phyloP scores from a whole-genome alignment of 2,329 filamentous ascomycete species.

The Lecanicillium sp. region DNA sequence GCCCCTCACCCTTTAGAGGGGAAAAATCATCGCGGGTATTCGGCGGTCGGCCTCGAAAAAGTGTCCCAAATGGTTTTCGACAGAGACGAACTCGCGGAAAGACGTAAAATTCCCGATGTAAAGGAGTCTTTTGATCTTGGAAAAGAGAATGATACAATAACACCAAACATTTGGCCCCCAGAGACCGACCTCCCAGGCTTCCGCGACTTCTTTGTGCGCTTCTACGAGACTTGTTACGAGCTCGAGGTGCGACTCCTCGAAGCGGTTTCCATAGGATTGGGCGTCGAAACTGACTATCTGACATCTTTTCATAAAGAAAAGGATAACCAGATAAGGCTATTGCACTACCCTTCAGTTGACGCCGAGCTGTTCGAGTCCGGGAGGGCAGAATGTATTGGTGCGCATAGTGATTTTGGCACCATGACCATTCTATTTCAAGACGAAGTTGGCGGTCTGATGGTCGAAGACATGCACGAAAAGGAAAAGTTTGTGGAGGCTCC shows the following conservation, averaged over 20 bases:
- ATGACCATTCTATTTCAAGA: slow-evolving; percentile 21
- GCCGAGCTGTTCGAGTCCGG: slow-evolving; percentile 19
- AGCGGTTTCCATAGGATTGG: slow-evolving; percentile 67
- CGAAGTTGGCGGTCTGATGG: slow-evolving; percentile 33
- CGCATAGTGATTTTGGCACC: slow-evolving; percentile 25
- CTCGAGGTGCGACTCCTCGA: slow-evolving; percentile 68
- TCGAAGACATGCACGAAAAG: slow-evolving; percentile 27
- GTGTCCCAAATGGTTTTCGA: slow-evolving; percentile 23
- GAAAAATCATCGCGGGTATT: slow-evolving; percentile 28
- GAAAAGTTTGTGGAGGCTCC: slow-evolving; percentile 17
- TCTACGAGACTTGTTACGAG: slow-evolving; percentile 61
- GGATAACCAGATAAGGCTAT: slow-evolving; percentile 51
- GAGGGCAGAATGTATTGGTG: slow-evolving; percentile 18
- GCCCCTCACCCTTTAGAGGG: slow-evolving; percentile 22
- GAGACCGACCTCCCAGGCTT: slow-evolving; percentile 17
- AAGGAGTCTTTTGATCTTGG: slow-evolving; percentile 33
- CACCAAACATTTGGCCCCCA: slow-evolving; percentile 20
- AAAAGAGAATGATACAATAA: slow-evolving; percentile 19
- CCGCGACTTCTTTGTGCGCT: slow-evolving; percentile 33
- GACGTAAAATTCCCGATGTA: slow-evolving; percentile 18
- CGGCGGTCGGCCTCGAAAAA: slow-evolving; percentile 25
- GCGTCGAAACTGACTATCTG: slow-evolving; percentile 59
- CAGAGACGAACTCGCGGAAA: not conserved
- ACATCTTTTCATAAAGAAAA: slow-evolving; percentile 49
- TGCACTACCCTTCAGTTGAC: slow-evolving; percentile 40